A percentile compares a stretch with the other conserved stretches of the same genome.
Conservation (phyloP, 2,329 filamentous ascomycete genomes). For the Sclerotinia glacialis region DNA sequence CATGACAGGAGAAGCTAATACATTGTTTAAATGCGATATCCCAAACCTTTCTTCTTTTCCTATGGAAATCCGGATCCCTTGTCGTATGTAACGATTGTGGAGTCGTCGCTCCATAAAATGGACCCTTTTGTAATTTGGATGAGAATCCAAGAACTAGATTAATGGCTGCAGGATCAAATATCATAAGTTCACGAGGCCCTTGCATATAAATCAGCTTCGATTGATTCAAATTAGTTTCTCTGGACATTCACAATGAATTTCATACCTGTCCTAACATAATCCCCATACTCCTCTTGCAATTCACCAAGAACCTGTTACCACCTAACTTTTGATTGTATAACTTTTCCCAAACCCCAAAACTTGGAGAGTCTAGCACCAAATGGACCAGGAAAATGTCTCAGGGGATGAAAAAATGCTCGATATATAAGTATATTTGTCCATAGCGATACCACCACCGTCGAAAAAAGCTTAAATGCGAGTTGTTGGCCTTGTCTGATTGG, state of each 20-base stretch:
- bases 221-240: not conserved
- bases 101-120: slow-evolving; percentile 31
- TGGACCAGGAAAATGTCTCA: slow-evolving; percentile 37
- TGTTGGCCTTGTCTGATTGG: not conserved
- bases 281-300: slow-evolving; percentile 31
- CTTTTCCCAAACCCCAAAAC: slow-evolving; percentile 27
- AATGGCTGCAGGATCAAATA: slow-evolving; percentile 30
- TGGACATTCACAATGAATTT: not conserved
- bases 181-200: slow-evolving; percentile 29
- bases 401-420: slow-evolving; percentile 47
- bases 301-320: slow-evolving; percentile 24
- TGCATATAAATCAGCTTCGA: not conserved
- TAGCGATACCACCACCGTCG: not conserved
- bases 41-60: slow-evolving; percentile 32
- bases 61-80: slow-evolving; percentile 29
- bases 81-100: slow-evolving; percentile 28
- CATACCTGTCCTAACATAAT: slow-evolving; percentile 29
- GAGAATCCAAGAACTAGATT: slow-evolving; percentile 25
- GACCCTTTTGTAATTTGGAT: slow-evolving; percentile 28
- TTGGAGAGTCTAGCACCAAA: slow-evolving; percentile 30
- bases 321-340: slow-evolving; percentile 18
- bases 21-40: slow-evolving; percentile 17
- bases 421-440: slow-evolving; percentile 50
- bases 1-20: not conserved
- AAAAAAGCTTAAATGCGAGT: not conserved